Evolutionary conservation across 352 stramenopile genomes (phyloP), one percentile per base, ranked within the genome.

Genomic region (Pythium apleroticum): DNA sequence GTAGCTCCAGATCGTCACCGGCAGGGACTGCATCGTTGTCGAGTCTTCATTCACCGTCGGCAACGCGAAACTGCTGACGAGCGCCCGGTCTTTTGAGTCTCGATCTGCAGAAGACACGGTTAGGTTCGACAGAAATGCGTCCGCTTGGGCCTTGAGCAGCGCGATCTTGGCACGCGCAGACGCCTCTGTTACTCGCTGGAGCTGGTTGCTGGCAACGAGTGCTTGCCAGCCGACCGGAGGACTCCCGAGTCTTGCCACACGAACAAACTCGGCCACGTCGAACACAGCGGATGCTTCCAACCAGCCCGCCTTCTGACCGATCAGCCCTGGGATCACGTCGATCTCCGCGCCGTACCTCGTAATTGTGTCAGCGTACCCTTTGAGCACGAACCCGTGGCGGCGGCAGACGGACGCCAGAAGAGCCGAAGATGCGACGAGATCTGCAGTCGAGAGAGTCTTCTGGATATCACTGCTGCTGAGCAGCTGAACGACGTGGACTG

Each of bases 401-500:
- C 37, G 45, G 12, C 56, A 66, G 9, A 66, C 56, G 28, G 35
- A 17, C 9, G 50, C 52, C 2, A 71, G 25, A 4, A 64, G 46
- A 12, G 15, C 63, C 28, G 58, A 60, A 15, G 50, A 54, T 15
- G 57, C 39, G 7, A 60, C 45, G n/a, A 25, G 25, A 37, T 66
- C 65, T 12, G 52, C 9, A 4, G 37, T 8, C 8, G 59, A 52
- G 6, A 65, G 57, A 14, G n/a, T 54, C 7, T 35, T 59, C 8
- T n/a, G 30, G 10, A 71, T 55, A 48, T 12, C 52, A 17, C 20
- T 58, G 37, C 35, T 55, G 33, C 57, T 33, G 14, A 93, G 71
- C 52, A 93, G 76, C 12, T 68, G 69, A 58, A 91, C 72, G 22
- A 89, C 79, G 28, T 93, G 69, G n/a, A 89, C 41, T 11, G 89